Percentiles rank a stretch among this genome's conserved stretches.
phyloP scores from a whole-genome alignment of 2,329 filamentous ascomycete species.

The Colletotrichum cereale region DNA sequence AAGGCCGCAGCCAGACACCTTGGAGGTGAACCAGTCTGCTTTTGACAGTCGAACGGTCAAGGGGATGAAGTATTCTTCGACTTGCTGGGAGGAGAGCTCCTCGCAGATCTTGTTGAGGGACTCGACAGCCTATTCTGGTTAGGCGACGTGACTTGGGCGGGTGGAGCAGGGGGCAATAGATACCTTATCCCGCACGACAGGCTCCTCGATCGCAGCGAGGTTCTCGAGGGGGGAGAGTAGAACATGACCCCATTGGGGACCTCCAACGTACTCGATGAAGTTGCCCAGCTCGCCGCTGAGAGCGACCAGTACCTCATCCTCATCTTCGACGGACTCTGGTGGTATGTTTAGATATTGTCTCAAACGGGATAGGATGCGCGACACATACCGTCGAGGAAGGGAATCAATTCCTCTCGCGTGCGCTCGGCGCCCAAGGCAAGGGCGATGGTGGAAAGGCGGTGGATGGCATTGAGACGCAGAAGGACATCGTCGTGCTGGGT shows the following conservation, averaged over 20 bases:
- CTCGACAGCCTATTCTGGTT: conserved; percentile 82
- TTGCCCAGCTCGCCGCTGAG: conserved; percentile 95
- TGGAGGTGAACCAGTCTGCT: conserved; percentile 99
- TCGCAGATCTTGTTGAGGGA: conserved; percentile 99
- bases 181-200: conserved; percentile 97
- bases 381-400: conserved; percentile 93
- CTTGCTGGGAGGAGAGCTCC: conserved; percentile 89
- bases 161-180: conserved; percentile 33
- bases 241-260: conserved; percentile 93
- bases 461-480: conserved; percentile 97
- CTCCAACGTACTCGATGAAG: conserved; percentile 98
- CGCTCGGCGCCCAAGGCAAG: conserved; percentile 95
- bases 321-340: conserved; percentile 97
- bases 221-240: conserved; percentile 98
- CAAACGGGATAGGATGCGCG: conserved; percentile 15
- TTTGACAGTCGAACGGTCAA: conserved; percentile 96
- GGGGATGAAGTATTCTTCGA: conserved; percentile 97
- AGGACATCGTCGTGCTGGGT: conserved; percentile 97
- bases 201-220: conserved; percentile 97
- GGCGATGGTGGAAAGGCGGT: conserved; percentile 97
- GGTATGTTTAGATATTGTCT: conserved; percentile 41
- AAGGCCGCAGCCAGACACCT: conserved; percentile 96
- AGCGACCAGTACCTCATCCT: conserved; percentile 97
- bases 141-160: conserved; percentile 29
- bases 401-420: conserved; percentile 98